Evolutionary conservation across 768 basidiomycete species (phyloP).

Genomic region (Pholiota conissans): DNA sequence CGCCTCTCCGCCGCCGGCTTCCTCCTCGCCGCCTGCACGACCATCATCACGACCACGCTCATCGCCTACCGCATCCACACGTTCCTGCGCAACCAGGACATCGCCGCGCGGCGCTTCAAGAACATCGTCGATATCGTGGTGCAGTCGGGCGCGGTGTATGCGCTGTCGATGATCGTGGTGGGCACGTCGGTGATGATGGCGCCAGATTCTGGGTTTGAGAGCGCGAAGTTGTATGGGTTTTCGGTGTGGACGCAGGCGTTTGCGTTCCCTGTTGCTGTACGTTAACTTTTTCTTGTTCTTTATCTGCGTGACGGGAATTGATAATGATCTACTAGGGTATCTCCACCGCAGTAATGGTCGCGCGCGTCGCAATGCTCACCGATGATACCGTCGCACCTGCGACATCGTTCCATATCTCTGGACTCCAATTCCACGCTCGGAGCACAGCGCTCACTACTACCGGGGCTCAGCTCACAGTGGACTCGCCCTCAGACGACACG

Average conservation of each 20-base stretch:
- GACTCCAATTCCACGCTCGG: background rate
- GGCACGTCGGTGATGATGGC: background rate
- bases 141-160: background rate
- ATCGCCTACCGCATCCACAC: constrained; percentile 5
- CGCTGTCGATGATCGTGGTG: background rate
- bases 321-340: background rate
- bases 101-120: background rate
- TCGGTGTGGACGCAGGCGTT: background rate
- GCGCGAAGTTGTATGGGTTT: background rate
- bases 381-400: background rate
- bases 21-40: constrained; percentile 1
- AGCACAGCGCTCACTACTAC: background rate
- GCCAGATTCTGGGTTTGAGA: background rate
- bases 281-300: background rate
- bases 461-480: too few relatives aligned
- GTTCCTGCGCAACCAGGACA: background rate
- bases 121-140: background rate
- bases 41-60: background rate
- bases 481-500: too few relatives aligned
- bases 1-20: background rate
- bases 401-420: background rate
- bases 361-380: background rate
- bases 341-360: background rate
- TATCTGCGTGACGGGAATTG: too few relatives aligned
- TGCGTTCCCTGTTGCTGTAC: background rate